A percentile compares a stretch with the other conserved stretches of the same genome.
Evolutionary conservation across 2,329 filamentous ascomycete species (phyloP).

Genomic region (Sporothrix brasiliensis): DNA sequence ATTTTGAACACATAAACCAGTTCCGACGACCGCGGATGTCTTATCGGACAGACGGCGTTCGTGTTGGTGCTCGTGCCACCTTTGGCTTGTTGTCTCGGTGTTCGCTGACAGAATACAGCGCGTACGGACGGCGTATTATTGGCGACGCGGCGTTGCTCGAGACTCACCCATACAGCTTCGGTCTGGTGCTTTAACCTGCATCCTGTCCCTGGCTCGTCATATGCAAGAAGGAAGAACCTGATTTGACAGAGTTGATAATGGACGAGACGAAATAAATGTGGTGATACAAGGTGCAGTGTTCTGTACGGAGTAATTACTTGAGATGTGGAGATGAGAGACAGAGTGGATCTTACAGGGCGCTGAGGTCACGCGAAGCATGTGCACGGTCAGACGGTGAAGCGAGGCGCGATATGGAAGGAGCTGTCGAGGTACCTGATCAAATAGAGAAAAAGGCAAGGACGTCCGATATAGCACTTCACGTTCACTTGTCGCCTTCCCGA

Average conservation of each 20-base stretch:
- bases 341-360: background rate
- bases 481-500: conserved; percentile 4
- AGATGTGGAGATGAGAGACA: background rate
- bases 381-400: background rate
- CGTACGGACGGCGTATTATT: conserved; percentile 11
- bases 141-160: conserved; percentile 12
- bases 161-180: background rate
- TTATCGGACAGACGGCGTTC: conserved; percentile 21
- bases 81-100: background rate
- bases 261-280: background rate
- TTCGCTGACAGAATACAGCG: background rate
- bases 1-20: background rate
- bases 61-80: background rate
- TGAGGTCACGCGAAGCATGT: conserved; percentile 17
- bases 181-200: background rate
- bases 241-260: too few relatives aligned
- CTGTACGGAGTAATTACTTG: too few relatives aligned
- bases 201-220: conserved; percentile 1
- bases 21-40: background rate
- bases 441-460: background rate
- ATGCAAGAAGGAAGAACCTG: background rate
- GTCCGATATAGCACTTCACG: background rate
- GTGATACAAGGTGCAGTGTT: background rate
- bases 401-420: conserved; percentile 20
- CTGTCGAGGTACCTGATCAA: background rate